Evolutionary conservation across 2,329 filamentous ascomycete genomes (phyloP).

Genomic region (Zymoseptoria ardabiliae): DNA sequence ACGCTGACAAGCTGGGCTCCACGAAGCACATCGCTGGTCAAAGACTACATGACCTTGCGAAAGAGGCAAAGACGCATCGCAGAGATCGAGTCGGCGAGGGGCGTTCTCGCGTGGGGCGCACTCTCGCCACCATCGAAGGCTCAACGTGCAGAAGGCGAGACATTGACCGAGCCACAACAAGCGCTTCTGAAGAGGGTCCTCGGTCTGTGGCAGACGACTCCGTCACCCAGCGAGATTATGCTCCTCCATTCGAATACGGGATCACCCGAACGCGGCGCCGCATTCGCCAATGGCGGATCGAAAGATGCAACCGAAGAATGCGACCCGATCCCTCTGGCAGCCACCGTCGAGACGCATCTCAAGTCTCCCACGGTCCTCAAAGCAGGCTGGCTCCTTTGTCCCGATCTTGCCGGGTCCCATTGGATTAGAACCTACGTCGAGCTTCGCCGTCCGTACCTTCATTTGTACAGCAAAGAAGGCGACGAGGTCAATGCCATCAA

Average conservation of each 20-base stretch:
- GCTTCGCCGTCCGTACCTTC: slow-evolving; percentile 81
- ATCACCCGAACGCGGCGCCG: slow-evolving; percentile 58
- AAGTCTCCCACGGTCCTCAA: slow-evolving; percentile 71
- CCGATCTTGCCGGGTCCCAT: slow-evolving; percentile 65
- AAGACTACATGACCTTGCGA: slow-evolving; percentile 70
- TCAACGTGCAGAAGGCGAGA: slow-evolving; percentile 10
- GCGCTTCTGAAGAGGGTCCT: slow-evolving; percentile 48
- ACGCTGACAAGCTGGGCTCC: slow-evolving; percentile 77
- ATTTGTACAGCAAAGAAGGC: slow-evolving; percentile 79
- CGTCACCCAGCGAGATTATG: slow-evolving; percentile 39
- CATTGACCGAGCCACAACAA: slow-evolving; percentile 30
- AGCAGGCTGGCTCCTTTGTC: slow-evolving; percentile 77
- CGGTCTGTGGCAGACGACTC: slow-evolving; percentile 53
- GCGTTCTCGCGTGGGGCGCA: slow-evolving; percentile 42
- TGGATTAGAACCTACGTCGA: slow-evolving; percentile 95
- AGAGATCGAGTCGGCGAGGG: slow-evolving; percentile 71
- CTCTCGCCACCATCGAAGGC: slow-evolving; percentile 41
- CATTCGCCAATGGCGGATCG: slow-evolving; percentile 28
- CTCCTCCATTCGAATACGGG: slow-evolving; percentile 50
- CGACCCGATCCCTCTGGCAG: slow-evolving; percentile 59
- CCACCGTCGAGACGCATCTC: slow-evolving; percentile 66
- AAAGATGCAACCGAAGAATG: slow-evolving; percentile 24
- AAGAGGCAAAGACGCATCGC: slow-evolving; percentile 67
- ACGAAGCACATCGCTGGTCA: slow-evolving; percentile 81
- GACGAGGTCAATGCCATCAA: slow-evolving; percentile 89